Conservation (phyloP, 176 grass and related monocot genomes). For the Carex scoparia region DNA sequence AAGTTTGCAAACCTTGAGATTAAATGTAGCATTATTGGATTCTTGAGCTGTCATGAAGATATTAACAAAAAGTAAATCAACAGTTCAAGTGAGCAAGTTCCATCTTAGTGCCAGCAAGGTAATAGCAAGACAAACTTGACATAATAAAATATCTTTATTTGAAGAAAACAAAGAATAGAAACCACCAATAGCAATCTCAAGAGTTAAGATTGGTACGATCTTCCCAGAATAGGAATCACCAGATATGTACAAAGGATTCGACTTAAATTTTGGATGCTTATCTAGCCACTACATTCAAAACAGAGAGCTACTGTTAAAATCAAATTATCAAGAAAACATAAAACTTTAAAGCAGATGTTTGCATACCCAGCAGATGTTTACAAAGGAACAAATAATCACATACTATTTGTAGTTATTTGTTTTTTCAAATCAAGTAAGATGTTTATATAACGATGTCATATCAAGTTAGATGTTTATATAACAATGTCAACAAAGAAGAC, state of each 20-base stretch:
- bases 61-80: background rate
- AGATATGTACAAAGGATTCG: slow-evolving; percentile 65
- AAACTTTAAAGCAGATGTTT: background rate
- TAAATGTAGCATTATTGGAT: slow-evolving; percentile 23
- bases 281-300: slow-evolving; percentile 37
- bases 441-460: too few species aligned
- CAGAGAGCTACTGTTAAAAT: background rate
- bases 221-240: slow-evolving; percentile 79
- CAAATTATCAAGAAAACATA: background rate
- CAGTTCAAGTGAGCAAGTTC: background rate
- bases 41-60: slow-evolving; percentile 17
- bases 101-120: background rate
- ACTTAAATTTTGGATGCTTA: slow-evolving; percentile 54
- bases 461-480: too few species aligned
- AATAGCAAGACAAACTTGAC: background rate
- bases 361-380: background rate
- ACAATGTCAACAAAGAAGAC: background rate
- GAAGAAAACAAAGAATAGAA: background rate
- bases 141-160: background rate
- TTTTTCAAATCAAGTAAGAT: background rate
- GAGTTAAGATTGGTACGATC: slow-evolving; percentile 47
- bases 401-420: background rate
- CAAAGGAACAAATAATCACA: background rate
- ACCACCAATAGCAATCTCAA: slow-evolving; percentile 39
- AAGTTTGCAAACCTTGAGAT: slow-evolving; percentile 38